These are phyloP conservation scores for Mentha longifolia DNA, from an alignment of 257 asterid species.

Conservation along the genomic window DNA sequence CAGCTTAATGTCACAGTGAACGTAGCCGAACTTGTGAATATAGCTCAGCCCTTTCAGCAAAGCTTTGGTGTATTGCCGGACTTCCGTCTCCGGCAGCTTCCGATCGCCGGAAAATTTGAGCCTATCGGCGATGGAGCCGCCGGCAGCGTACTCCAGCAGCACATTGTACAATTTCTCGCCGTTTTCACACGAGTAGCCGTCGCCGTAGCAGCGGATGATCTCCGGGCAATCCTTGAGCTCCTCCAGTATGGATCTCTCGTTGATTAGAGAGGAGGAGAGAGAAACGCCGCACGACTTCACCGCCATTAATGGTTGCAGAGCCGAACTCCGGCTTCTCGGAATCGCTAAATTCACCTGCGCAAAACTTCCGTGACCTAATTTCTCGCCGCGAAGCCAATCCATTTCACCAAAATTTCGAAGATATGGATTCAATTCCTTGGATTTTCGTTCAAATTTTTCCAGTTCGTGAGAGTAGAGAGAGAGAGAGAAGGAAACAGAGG, in stretches of 20 bases:
- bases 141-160: conserved; percentile 76
- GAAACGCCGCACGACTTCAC: conserved; percentile 66
- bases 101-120: conserved; percentile 43
- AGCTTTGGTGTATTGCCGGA: conserved; percentile 50
- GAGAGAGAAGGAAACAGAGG: conserved; percentile 29
- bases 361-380: conserved; percentile 78
- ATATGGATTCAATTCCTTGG: not conserved
- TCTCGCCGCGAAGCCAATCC: conserved; percentile 85
- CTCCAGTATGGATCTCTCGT: conserved; percentile 63
- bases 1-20: conserved; percentile 90
- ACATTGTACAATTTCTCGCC: conserved; percentile 80
- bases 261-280: conserved; percentile 49
- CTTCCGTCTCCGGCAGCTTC: conserved; percentile 48
- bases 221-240: conserved; percentile 64
- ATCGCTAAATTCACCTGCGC: conserved; percentile 73
- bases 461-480: conserved; percentile 3
- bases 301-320: conserved; percentile 56
- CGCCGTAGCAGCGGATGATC: conserved; percentile 75
- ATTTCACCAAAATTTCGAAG: conserved; percentile 32
- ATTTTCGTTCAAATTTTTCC: too few species aligned
- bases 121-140: conserved; percentile 62
- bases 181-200: conserved; percentile 52
- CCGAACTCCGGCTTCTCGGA: conserved; percentile 32
- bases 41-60: conserved; percentile 58
- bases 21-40: conserved; percentile 69